Conservation (phyloP, 257 asterid genomes). For the Striga asiatica region DNA sequence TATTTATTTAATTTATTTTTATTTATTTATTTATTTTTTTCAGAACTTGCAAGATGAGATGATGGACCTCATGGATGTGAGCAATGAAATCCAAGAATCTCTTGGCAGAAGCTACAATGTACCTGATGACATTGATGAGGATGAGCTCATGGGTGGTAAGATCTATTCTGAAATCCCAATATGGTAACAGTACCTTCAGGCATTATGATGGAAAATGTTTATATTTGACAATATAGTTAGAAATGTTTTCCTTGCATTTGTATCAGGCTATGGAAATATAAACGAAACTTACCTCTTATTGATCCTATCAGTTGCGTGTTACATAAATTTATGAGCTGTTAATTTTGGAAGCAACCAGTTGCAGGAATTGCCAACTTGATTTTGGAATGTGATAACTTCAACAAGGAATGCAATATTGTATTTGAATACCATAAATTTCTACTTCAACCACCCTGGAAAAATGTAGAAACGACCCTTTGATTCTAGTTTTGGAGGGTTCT, state of each 20-base stretch:
- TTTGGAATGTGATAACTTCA: no score
- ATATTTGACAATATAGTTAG: background rate
- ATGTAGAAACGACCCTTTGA: no score
- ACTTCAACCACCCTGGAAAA: no score
- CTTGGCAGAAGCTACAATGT: slow-evolving; percentile 95
- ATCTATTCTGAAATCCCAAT: slow-evolving; percentile 9
- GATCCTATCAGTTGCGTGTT: background rate
- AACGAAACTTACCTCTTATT: background rate
- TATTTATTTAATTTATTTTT: background rate
- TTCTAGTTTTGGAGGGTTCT: no score
- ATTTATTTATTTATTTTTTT: slow-evolving; percentile 8
- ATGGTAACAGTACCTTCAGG: background rate
- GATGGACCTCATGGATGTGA: slow-evolving; percentile 99
- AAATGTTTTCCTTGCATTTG: no score
- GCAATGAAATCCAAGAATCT: slow-evolving; percentile 91
- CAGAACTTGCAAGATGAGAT: slow-evolving; percentile 97
- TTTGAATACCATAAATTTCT: no score
- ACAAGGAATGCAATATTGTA: no score
- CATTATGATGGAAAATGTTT: background rate
- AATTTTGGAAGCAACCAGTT: background rate
- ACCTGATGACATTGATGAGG: slow-evolving; percentile 96
- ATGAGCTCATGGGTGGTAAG: slow-evolving; percentile 93
- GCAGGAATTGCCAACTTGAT: background rate
- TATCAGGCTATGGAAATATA: no score
- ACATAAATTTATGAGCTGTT: background rate